A percentile compares a stretch with the other conserved stretches of the same genome.
Evolutionary conservation across 1,284 basidiomycete species (phyloP).

Genomic region (Sporisorium scitamineum): DNA sequence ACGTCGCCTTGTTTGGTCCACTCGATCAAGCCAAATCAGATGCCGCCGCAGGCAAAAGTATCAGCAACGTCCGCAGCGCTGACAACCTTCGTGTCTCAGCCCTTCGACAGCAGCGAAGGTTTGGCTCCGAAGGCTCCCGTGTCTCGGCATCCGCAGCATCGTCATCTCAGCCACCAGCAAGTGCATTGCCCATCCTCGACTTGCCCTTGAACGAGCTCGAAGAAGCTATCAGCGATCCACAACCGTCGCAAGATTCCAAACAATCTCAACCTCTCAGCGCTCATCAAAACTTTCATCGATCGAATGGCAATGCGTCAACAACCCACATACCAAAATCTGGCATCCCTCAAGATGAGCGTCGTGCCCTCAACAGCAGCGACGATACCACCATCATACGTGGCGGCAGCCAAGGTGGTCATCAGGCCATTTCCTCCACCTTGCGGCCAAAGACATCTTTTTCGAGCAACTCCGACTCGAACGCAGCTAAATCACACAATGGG

Average conservation of each 20-base stretch:
- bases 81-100: slow-evolving; percentile 39
- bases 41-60: neutral
- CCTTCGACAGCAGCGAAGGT: slow-evolving; percentile 27
- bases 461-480: slow-evolving; percentile 12
- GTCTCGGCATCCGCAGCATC: slow-evolving; percentile 6
- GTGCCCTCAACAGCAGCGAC: slow-evolving; percentile 25
- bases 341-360: neutral
- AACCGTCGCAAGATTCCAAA: neutral
- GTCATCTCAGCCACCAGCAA: neutral
- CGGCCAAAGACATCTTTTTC: slow-evolving; percentile 19
- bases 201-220: slow-evolving; percentile 38
- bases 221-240: slow-evolving; percentile 14
- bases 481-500: neutral
- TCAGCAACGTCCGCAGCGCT: slow-evolving; percentile 30
- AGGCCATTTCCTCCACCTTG: neutral
- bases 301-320: neutral
- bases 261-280: neutral
- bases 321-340: neutral
- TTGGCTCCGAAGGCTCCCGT: slow-evolving; percentile 30
- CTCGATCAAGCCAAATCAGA: neutral
- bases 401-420: slow-evolving; percentile 4
- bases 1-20: neutral
- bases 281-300: neutral
- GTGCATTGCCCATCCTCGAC: slow-evolving; percentile 32
- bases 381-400: slow-evolving; percentile 35